Evolutionary conservation across 352 stramenopile genomes (phyloP).

Genomic region (Phytophthora hybrid): DNA sequence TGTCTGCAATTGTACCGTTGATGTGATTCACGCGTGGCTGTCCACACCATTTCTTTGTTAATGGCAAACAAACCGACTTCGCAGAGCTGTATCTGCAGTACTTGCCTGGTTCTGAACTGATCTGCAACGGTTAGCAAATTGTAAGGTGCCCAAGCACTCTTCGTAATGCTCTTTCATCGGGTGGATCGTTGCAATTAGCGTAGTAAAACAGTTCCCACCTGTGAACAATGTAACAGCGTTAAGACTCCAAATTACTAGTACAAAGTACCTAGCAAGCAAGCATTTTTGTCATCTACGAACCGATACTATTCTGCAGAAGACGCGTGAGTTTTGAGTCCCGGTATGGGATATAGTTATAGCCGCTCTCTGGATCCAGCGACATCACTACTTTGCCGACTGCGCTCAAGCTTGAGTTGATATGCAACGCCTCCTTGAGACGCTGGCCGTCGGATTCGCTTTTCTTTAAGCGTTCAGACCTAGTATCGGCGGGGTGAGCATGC

Average conservation of each 20-base stretch:
- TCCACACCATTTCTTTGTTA: not conserved
- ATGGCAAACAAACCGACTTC: not conserved
- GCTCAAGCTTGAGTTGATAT: conserved; percentile 89
- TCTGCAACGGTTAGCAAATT: conserved; percentile 93
- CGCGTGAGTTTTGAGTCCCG: conserved; percentile 87
- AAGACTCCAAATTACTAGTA: not conserved
- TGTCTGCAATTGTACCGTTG: conserved; percentile 83
- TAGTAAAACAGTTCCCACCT: conserved; percentile 90
- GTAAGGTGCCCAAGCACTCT: conserved; percentile 90
- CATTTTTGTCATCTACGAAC: conserved; percentile 25
- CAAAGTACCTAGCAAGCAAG: not conserved
- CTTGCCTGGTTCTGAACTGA: conserved; percentile 90
- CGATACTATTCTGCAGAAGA: conserved; percentile 87
- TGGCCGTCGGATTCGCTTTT: conserved; percentile 90
- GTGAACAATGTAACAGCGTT: not conserved
- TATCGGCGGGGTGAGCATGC: not conserved
- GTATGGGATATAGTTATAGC: conserved; percentile 91
- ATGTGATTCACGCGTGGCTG: conserved; percentile 88
- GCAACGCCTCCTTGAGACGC: conserved; percentile 84
- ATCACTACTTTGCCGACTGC: conserved; percentile 90
- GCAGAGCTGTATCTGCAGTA: not conserved
- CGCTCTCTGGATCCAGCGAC: conserved; percentile 85
- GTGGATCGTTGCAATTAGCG: conserved; percentile 88
- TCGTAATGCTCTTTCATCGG: conserved; percentile 92
- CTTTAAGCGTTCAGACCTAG: conserved; percentile 82